Base-by-base conservation (phyloP, 2,329 filamentous ascomycete genomes). In the Endothia cerciana region DNA sequence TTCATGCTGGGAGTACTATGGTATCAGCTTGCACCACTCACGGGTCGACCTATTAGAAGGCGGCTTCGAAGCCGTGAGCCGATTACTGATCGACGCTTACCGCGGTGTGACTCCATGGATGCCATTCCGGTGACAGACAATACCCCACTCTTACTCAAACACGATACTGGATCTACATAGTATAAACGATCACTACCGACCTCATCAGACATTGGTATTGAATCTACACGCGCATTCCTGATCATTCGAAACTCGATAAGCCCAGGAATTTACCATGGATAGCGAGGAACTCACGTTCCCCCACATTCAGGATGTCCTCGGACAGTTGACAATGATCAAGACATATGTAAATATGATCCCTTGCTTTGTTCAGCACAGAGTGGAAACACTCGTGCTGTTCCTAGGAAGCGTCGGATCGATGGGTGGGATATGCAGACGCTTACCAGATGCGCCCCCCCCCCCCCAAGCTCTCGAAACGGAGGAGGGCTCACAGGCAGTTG, bases 291-390 rank as follows among this genome's bases (percentile, higher is more conserved):
- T 10, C 22, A 10, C 36, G 3, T 63, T 67, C 28, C 36, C 33
- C 2, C 65, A 65, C n/a, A 41, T 65, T 17, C 63, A 63, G 59
- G 66, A 68, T 40, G 64, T 68, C 4, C 51, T 68, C 4, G 66
- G 66, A 6, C 66, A 68, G 57, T 45, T 63, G 45, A 51, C 22
- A 10, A 61, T 61, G n/a, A 40, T 66, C 13, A 66, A 68, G 28
- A 64, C 64, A 30, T 68, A 68, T 57, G 43, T 62, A 13, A 47
- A 43, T 22, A 65, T 65, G 15, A n/a, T 3, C 22, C 22, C 45
- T 15, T 49, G 7, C 10, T 5, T 28, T 47, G n/a, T 25, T 1
- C 3, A 47, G n/a, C n/a, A 22, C 22, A 3, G 43, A 22, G 43
- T 22, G n/a, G 7, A 22, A 47, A 1, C 6, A 36, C 1, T 25